These are phyloP conservation scores for Acidiella bohemica DNA, from an alignment of 495 filamentous ascomycete species.

Conservation along the genomic window DNA sequence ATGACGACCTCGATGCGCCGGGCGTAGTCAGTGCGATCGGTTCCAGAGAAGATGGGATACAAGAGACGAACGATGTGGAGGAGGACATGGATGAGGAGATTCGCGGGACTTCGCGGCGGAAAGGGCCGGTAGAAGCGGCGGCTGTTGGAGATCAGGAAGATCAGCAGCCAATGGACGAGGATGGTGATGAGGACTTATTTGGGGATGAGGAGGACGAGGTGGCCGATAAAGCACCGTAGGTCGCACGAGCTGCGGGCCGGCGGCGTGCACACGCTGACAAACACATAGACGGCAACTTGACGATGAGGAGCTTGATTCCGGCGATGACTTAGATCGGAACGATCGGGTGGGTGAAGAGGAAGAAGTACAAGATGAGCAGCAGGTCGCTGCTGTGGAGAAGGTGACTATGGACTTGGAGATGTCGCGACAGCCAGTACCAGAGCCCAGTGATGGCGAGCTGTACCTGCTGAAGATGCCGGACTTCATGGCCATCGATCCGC, in stretches of 20 bases:
- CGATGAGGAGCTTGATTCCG: conserved; percentile 69
- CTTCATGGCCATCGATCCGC: conserved; percentile 64
- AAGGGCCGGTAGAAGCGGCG: neutral
- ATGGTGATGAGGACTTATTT: conserved; percentile 17
- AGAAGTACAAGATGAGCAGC: conserved; percentile 30
- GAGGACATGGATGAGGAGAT: conserved; percentile 22
- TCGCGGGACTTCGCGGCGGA: conserved; percentile 12
- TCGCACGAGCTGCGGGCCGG: neutral
- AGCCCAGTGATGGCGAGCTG: conserved; percentile 53
- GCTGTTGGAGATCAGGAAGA: conserved; percentile 5
- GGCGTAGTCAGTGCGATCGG: conserved; percentile 16
- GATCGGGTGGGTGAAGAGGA: conserved; percentile 31
- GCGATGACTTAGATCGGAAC: conserved; percentile 50
- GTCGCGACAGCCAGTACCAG: conserved; percentile 47
- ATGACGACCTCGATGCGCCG: conserved; percentile 23
- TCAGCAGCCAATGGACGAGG: neutral
- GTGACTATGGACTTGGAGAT: conserved; percentile 26
- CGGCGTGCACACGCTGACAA: too few relatives aligned
- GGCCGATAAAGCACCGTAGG: conserved; percentile 17
- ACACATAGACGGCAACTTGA: conserved; percentile 46
- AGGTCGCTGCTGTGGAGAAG: conserved; percentile 14
- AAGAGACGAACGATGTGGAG: conserved; percentile 4
- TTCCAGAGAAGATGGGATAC: conserved; percentile 6
- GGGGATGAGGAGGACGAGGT: conserved; percentile 16
- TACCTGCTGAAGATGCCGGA: conserved; percentile 66